These are phyloP conservation scores for Spatholobus suberectus DNA, from an alignment of 306 rosid genomes.

Conservation along the genomic window DNA sequence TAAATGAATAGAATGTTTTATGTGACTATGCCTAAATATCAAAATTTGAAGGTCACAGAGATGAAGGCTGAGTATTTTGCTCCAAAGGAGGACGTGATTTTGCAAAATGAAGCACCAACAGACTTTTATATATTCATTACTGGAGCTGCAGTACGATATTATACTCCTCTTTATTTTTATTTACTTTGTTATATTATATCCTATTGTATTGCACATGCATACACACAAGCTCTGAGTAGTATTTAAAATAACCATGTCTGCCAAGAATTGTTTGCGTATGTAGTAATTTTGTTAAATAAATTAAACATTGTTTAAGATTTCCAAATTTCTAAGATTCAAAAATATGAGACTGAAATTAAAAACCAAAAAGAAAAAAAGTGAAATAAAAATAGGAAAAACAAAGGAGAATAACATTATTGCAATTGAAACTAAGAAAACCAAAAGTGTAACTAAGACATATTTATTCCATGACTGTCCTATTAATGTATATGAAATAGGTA, in stretches of 20 bases:
- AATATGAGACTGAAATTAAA: background rate
- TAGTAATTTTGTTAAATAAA: background rate
- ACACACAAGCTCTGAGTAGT: background rate
- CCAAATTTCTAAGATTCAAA: background rate
- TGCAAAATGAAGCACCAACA: constrained; percentile 89
- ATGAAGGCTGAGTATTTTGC: constrained; percentile 92
- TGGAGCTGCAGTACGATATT: constrained; percentile 68
- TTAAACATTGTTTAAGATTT: background rate
- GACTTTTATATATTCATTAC: constrained; percentile 71
- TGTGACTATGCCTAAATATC: constrained; percentile 10
- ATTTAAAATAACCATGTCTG: background rate
- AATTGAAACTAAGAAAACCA: background rate
- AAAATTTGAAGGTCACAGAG: constrained; percentile 69
- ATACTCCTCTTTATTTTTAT: constrained; percentile 17
- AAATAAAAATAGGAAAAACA: background rate
- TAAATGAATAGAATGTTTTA: constrained; percentile 4
- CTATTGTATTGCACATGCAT: background rate
- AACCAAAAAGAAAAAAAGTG: background rate
- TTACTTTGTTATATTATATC: background rate
- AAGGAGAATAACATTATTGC: background rate
- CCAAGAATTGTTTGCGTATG: background rate
- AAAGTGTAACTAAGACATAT: background rate
- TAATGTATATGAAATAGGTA: background rate
- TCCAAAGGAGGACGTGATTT: constrained; percentile 84
- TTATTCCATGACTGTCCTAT: background rate